Conservation (phyloP, 2,329 filamentous ascomycete genomes). For the Fusarium sp. region DNA sequence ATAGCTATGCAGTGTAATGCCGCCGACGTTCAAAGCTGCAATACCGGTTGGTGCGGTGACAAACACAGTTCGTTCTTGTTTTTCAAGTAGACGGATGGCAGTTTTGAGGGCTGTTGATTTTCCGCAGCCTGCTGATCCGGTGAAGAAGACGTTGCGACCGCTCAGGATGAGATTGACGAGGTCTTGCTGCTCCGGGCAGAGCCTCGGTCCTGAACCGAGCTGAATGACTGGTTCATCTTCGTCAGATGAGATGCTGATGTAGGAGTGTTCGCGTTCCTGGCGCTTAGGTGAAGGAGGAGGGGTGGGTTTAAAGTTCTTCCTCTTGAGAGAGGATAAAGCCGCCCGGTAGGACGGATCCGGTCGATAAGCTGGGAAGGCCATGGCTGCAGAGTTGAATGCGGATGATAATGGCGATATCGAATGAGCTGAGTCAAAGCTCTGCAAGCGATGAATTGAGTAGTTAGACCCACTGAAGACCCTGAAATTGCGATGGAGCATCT, state of each 20-base stretch:
- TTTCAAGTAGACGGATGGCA: conserved; percentile 29
- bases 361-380: neutral
- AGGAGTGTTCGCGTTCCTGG: neutral
- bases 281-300: neutral
- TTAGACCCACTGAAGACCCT: neutral
- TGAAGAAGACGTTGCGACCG: conserved; percentile 72
- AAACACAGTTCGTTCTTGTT: conserved; percentile 51
- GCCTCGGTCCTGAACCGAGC: neutral
- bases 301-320: neutral
- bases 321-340: neutral
- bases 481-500: neutral
- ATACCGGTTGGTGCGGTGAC: conserved; percentile 71
- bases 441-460: neutral
- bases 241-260: neutral
- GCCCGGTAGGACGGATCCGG: neutral
- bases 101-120: conserved; percentile 47
- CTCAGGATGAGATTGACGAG: conserved; percentile 59
- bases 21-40: conserved; percentile 67
- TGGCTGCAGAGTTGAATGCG: no score
- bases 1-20: conserved; percentile 67
- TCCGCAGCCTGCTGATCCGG: conserved; percentile 67
- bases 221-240: neutral
- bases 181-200: conserved; percentile 43
- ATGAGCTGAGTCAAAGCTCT: neutral
- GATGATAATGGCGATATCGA: neutral